These are phyloP conservation scores for Venturiaceae sp. DNA, from an alignment of 2,329 filamentous ascomycete genomes.

Conservation along the genomic window DNA sequence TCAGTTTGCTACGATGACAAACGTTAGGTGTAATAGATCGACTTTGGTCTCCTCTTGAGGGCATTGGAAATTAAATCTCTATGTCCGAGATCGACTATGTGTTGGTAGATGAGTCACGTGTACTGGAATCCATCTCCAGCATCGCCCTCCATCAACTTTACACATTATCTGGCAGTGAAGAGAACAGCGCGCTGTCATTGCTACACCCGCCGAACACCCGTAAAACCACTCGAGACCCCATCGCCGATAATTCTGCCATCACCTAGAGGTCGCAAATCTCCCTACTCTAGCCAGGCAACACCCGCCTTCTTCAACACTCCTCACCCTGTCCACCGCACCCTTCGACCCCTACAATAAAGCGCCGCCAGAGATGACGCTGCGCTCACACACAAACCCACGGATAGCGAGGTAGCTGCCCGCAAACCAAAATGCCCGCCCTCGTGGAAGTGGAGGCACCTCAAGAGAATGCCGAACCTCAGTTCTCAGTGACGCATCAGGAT, in stretches of 20 bases:
- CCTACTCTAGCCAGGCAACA: neutral
- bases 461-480: conserved; percentile 25
- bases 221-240: neutral
- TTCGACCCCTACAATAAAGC: neutral
- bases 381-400: neutral
- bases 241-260: neutral
- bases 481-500: conserved; percentile 68
- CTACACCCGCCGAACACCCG: neutral
- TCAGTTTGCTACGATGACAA: too few relatives aligned
- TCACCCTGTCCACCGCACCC: neutral
- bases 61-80: too few relatives aligned
- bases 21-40: too few relatives aligned
- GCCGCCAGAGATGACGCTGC: conserved; percentile 5
- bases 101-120: too few relatives aligned
- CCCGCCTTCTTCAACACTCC: neutral
- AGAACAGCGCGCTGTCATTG: neutral
- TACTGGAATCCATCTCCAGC: too few relatives aligned
- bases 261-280: neutral
- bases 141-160: too few relatives aligned
- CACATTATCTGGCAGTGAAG: neutral
- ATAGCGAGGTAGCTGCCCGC: conserved; percentile 7
- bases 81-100: too few relatives aligned
- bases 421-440: conserved; percentile 10
- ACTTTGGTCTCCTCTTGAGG: too few relatives aligned
- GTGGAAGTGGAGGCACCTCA: conserved; percentile 16